A percentile compares a stretch with the other conserved stretches of the same genome.
These are phyloP conservation scores for Oxyria digyna DNA, from an alignment of 148 eudicot genomes.

Conservation along the genomic window DNA sequence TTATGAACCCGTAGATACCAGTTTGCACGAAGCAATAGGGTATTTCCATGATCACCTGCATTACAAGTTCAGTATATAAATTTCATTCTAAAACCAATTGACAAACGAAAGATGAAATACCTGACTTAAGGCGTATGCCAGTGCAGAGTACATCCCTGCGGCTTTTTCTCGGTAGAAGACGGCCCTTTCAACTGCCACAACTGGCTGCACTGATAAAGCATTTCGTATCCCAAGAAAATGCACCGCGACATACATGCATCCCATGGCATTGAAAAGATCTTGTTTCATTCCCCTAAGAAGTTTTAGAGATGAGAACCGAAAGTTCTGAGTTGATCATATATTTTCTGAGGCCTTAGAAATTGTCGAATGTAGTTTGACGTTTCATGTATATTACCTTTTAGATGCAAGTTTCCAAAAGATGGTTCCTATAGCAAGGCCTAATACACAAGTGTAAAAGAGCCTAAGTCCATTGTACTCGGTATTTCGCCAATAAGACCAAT, in stretches of 20 bases:
- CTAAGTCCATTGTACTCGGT: slow-evolving; percentile 34
- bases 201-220: slow-evolving; percentile 47
- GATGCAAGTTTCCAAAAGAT: slow-evolving; percentile 35
- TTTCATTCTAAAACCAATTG: too few relatives aligned
- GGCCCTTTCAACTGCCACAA: slow-evolving; percentile 48
- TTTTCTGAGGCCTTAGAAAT: too few relatives aligned
- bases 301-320: too few relatives aligned
- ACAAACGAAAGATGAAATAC: slow-evolving; percentile 21
- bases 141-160: slow-evolving; percentile 65
- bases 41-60: slow-evolving; percentile 6
- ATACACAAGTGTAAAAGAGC: slow-evolving; percentile 13
- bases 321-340: too few relatives aligned
- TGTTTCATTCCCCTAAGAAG: slow-evolving; percentile 9
- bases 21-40: slow-evolving; percentile 6
- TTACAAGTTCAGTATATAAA: too few relatives aligned
- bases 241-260: slow-evolving; percentile 49
- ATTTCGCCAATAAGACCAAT: slow-evolving; percentile 49
- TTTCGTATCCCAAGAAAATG: slow-evolving; percentile 42
- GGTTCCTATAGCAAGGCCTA: slow-evolving; percentile 26
- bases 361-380: too few relatives aligned
- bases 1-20: not conserved
- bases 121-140: slow-evolving; percentile 63
- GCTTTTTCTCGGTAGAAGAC: slow-evolving; percentile 66
- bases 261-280: slow-evolving; percentile 54
- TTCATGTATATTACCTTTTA: not conserved